phyloP scores from a whole-genome alignment of 164 flowering plant species.

The Taxillus chinensis region DNA sequence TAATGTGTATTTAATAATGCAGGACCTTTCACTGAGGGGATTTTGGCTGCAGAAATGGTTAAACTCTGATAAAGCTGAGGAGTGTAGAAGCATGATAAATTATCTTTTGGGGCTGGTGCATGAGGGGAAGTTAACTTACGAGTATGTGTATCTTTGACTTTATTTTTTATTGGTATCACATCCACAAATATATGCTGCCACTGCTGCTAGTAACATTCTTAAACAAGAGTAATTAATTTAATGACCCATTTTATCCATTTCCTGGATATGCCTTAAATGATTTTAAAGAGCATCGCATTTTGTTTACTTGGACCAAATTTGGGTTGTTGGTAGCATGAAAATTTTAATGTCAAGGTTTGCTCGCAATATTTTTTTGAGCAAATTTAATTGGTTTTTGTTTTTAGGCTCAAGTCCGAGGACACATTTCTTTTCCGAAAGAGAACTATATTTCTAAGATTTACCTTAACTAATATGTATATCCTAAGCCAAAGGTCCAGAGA shows the following conservation, averaged over 20 bases:
- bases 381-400: too few species aligned
- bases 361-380: too few species aligned
- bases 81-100: slow-evolving; percentile 75
- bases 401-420: too few species aligned
- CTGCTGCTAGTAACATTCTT: not conserved
- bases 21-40: slow-evolving; percentile 91
- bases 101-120: slow-evolving; percentile 53
- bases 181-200: not conserved
- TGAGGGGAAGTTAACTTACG: slow-evolving; percentile 67
- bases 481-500: too few species aligned
- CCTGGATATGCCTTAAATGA: not conserved
- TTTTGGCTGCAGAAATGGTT: slow-evolving; percentile 94
- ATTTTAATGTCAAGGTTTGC: not conserved
- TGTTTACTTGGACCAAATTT: not conserved
- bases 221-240: not conserved
- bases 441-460: too few species aligned
- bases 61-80: slow-evolving; percentile 48
- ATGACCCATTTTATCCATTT: not conserved
- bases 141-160: slow-evolving; percentile 34
- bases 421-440: too few species aligned
- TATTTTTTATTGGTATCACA: not conserved
- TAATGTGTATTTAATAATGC: slow-evolving; percentile 6
- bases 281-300: not conserved
- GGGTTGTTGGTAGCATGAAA: not conserved
- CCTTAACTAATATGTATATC: too few species aligned